Base-by-base conservation (phyloP, 2,329 filamentous ascomycete species). In the Trichoderma oligosporum region DNA sequence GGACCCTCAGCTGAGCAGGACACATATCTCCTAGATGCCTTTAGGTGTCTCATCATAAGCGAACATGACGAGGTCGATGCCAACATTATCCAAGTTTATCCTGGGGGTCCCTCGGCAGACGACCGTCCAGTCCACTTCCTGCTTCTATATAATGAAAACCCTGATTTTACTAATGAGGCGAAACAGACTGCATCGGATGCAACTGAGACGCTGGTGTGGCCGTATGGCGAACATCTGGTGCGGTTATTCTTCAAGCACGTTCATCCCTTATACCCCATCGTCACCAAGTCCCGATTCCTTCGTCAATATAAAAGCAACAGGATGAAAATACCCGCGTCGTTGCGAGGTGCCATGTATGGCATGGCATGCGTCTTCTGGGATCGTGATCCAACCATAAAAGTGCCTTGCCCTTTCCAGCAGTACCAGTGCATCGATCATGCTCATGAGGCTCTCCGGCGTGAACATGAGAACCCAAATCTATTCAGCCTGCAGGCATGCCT, bases 1-100 rank as follows among this genome's bases (percentile, higher is more conserved):
- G 77, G 76, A 0, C 67, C 73, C 12, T 69, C 74, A 2, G 73
- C 70, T 8, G 76, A 79, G 63, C 77, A 79, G 60, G 77, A 79
- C 54, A 71, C 75, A 1, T 71, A 76, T 60, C 69, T 79, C 7
- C 68, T 79, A 4, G 73, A 74, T 35, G 76, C 75, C 9, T 78
- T 79, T 54, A 68, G 76, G 16, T 78, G 76, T 33, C 70, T 75
- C 16, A 72, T 79, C 25, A 65, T 78, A 42, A 77, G 76, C 41
- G 70, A 73, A 46, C 73, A 73, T n/a, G 70, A 71, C 16, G 73
- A 74, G 24, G 68, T 78, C 7, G 75, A 76, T 57, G 76, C 74
- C 58, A 74, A 76, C 47, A 71, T 78, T 46, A 66, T 75, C 18
- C 75, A 77, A 51, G 73, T 77, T 0, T 70, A 72, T 35, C 61